Evolutionary conservation across 2,329 filamentous ascomycete genomes (phyloP).

Genomic region (Phialocephala subalpina): DNA sequence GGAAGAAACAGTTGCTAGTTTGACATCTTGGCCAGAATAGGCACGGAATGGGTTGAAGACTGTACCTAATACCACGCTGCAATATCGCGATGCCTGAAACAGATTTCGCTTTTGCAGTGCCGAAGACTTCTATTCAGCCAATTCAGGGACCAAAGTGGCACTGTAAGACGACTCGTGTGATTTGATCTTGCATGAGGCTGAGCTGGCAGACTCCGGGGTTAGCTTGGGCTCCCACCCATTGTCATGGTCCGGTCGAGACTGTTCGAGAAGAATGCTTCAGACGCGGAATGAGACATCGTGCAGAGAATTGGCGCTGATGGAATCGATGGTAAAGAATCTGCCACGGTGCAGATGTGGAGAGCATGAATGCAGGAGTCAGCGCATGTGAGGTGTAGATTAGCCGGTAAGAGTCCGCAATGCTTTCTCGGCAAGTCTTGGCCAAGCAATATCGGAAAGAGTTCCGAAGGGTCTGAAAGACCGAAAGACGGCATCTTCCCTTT

Average conservation of each 20-base stretch:
- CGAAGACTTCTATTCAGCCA: not conserved
- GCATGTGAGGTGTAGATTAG: not conserved
- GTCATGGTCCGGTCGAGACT: not conserved
- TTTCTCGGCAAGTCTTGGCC: not conserved
- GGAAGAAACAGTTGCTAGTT: not conserved
- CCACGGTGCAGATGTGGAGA: not conserved
- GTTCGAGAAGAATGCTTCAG: not conserved
- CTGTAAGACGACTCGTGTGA: not conserved
- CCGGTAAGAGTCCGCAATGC: not conserved
- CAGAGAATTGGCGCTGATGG: not conserved
- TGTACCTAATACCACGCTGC: not conserved
- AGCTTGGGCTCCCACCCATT: not conserved
- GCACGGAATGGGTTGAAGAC: not conserved
- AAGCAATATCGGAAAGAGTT: not conserved
- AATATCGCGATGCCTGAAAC: slow-evolving; percentile 5
- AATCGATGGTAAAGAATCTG: not conserved
- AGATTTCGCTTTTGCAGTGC: not conserved
- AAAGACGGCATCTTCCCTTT: not conserved
- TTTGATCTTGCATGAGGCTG: slow-evolving; percentile 8
- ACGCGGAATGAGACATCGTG: not conserved
- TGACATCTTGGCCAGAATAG: not conserved
- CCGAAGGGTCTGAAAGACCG: not conserved
- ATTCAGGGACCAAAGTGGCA: not conserved
- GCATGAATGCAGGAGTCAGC: not conserved
- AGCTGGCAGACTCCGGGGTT: not conserved